Evolutionary conservation across 2,329 filamentous ascomycete genomes (phyloP).

Genomic region (Sordariomycetes sp.): DNA sequence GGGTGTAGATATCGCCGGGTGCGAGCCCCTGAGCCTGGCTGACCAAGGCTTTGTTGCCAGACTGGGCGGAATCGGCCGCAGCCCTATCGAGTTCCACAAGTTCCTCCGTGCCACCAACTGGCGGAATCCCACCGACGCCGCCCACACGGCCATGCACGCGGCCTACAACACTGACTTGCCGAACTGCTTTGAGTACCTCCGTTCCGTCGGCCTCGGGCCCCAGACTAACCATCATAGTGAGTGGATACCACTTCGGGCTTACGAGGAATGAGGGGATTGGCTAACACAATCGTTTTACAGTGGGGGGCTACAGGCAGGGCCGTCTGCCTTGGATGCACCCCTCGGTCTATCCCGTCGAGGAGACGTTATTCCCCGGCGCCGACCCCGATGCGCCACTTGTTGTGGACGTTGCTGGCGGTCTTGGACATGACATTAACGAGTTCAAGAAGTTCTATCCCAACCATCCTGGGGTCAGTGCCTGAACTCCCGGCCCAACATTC

Average conservation of each 20-base stretch:
- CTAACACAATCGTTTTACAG: neutral
- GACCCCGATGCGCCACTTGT: conserved; percentile 15
- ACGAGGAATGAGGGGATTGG: too few species aligned
- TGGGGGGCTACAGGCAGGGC: conserved; percentile 18
- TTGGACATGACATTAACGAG: conserved; percentile 19
- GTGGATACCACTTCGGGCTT: too few species aligned
- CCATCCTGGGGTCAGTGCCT: conserved; percentile 15
- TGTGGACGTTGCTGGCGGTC: conserved; percentile 20
- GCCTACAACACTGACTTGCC: conserved; percentile 17
- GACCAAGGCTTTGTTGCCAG: neutral
- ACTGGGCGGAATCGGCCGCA: neutral
- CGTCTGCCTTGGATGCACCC: conserved; percentile 18
- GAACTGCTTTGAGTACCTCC: conserved; percentile 19
- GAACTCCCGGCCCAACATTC: neutral
- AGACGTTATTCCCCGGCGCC: conserved; percentile 15
- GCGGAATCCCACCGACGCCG: conserved; percentile 14
- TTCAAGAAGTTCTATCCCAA: conserved; percentile 15
- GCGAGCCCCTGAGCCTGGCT: neutral
- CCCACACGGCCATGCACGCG: conserved; percentile 15
- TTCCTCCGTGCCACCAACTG: conserved; percentile 15
- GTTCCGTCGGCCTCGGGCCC: conserved; percentile 14
- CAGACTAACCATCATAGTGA: conserved; percentile 23
- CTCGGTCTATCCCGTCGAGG: conserved; percentile 19
- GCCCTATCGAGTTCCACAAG: conserved; percentile 14
- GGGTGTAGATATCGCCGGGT: neutral